Percentiles rank a stretch among this genome's conserved stretches.
phyloP scores from a whole-genome alignment of 108 stramenopile species.

The Seminavis robusta region DNA sequence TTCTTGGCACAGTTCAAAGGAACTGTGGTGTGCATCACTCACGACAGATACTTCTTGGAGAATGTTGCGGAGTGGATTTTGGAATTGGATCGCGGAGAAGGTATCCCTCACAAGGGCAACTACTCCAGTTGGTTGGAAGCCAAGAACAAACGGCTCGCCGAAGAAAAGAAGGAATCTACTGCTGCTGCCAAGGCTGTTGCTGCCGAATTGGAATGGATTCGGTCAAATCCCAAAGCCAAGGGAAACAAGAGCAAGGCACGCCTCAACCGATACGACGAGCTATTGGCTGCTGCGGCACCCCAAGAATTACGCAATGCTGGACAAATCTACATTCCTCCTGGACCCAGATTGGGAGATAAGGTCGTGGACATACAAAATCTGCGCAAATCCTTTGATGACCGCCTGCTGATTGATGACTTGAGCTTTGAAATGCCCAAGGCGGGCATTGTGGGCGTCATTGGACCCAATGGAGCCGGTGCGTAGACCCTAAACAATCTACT shows the following conservation, averaged over 20 bases:
- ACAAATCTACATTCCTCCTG: slow-evolving; percentile 94
- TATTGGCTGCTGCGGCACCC: slow-evolving; percentile 77
- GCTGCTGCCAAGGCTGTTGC: slow-evolving; percentile 80
- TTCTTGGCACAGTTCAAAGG: slow-evolving; percentile 89
- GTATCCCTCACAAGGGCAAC: slow-evolving; percentile 93
- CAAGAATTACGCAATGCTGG: slow-evolving; percentile 69
- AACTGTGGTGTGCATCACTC: slow-evolving; percentile 95
- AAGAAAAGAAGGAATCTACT: slow-evolving; percentile 79
- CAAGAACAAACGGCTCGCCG: slow-evolving; percentile 82
- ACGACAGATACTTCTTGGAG: slow-evolving; percentile 95
- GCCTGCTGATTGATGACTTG: slow-evolving; percentile 82
- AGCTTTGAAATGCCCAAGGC: slow-evolving; percentile 85
- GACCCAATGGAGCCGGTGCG: slow-evolving; percentile 57
- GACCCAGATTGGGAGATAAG: slow-evolving; percentile 84
- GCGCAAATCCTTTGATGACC: slow-evolving; percentile 73
- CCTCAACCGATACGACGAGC: slow-evolving; percentile 85
- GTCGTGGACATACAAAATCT: slow-evolving; percentile 80
- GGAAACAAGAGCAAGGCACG: slow-evolving; percentile 91
- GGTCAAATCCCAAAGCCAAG: slow-evolving; percentile 85
- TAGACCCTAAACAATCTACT: not conserved
- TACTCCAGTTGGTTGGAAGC: slow-evolving; percentile 91
- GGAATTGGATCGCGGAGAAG: slow-evolving; percentile 91
- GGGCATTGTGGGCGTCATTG: slow-evolving; percentile 90
- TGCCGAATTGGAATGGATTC: slow-evolving; percentile 90
- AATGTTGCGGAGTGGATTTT: slow-evolving; percentile 96